Base-by-base conservation (phyloP, 1,284 basidiomycete species). In the Puccinia triticina region DNA sequence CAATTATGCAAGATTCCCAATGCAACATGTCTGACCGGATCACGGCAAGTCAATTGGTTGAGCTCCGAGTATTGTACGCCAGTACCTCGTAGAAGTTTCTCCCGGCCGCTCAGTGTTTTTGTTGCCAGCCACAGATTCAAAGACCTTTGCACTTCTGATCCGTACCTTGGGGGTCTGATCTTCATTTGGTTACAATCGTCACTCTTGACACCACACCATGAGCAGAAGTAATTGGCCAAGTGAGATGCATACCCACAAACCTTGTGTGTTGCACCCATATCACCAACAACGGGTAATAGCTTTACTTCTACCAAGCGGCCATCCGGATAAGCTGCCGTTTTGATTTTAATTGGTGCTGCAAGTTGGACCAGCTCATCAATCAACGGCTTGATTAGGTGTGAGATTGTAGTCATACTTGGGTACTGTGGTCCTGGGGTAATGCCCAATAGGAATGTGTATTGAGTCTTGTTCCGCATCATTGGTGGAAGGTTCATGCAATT, bases 1-100 rank as follows among this genome's bases (percentile, higher is more conserved):
- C 78, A 81, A 43, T 73, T 81, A 32, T 81, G 78, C 55, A 81
- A 73, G 16, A 64, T 26, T 26, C 78, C 69, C 8, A 81, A 37
- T 8, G 78, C 32, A 0, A 81, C 57, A 46, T 81, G 67, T 10
- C 29, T 8, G 0, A 74, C 69, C 37, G 78, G 78, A 50, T 73
- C 37, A n/a, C 50, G 32, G 29, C 74, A 81, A 1, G 5, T 26
- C 10, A 81, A 46, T 72, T 16, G 21, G 59, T 81, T 81, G 32
- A 81, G 37, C 11, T n/a, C 26, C 1, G 53, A 81, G 37, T 64
- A 73, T 11, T 16, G 37, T 40, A 64, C 29, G 0, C 78, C 67
- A 48, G 23, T 59, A 11, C 8, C 50, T 48, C 57, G 23, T 10
- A 73, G 0, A 14, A 73, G 37, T 43, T 73, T 10, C 0, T 73